Base-by-base conservation (phyloP, 2,329 filamentous ascomycete genomes). In the Monilinia polystroma region DNA sequence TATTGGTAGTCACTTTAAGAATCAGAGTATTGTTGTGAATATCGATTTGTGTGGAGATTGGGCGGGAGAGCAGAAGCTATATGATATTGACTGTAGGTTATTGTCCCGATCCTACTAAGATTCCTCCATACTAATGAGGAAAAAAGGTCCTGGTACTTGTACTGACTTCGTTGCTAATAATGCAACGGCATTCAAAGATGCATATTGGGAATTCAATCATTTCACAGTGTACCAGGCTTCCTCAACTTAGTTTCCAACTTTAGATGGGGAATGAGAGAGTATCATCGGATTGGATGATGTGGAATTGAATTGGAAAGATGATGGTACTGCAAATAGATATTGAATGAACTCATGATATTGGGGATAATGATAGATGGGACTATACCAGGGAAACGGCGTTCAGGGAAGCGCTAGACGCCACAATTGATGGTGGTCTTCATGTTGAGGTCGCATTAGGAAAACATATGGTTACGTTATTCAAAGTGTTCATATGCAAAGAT, bases 41-140 rank as follows among this genome's bases (percentile, higher is more conserved):
- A 95, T 89, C 3, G 90, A 90, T 45, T 90, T 96, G 76, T 97
- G 93, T 78, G 93, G 93, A 35, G 86, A 89, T 75, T 97, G 93
- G 93, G 93, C 93, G 6, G 91, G 91, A 83, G 81, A 77, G 74
- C 12, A 79, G 67, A 76, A 23, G 60, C 59, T 73, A 52, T 76
- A 73, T 67, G 54, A 62, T 26, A 64, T 72, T 58, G 72, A 57
- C 68, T 76, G 74, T 73, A 63, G 54, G 73, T 70, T 47, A 8
- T 70, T 47, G 6, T 51, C 64, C 35, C 54, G 2, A 7, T 62
- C 14, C 14, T 12, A 26, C 8, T 2, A 23, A 23, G n/a, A 51
- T 14, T 18, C 32, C 18, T 4, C 4, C 0, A 38, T 35, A 32
- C 57, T 64, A 67, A 67, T 41, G 4, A 14, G 26, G 29, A 49